phyloP scores from a whole-genome alignment of 2,329 filamentous ascomycete genomes.

The Cercospora citrullina region DNA sequence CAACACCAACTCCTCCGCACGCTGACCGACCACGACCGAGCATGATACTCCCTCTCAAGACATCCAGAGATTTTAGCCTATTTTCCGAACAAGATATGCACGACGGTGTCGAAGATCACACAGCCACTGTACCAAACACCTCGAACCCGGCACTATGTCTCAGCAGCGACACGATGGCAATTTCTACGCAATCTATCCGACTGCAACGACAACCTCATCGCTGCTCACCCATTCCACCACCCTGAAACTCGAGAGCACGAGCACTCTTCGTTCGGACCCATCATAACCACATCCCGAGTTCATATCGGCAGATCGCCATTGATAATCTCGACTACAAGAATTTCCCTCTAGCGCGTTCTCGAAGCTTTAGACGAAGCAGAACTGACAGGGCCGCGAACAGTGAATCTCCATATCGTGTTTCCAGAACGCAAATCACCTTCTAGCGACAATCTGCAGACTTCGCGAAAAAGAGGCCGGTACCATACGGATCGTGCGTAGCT shows the following conservation, averaged over 20 bases:
- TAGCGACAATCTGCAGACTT: neutral
- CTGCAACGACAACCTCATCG: neutral
- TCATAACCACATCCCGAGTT: neutral
- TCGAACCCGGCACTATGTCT: neutral
- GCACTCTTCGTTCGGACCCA: neutral
- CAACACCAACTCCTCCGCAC: neutral
- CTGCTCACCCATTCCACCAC: neutral
- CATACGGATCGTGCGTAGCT: neutral
- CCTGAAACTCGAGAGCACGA: neutral
- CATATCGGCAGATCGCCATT: constrained; percentile 4
- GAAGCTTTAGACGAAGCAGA: neutral
- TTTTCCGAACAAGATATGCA: neutral
- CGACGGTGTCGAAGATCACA: neutral
- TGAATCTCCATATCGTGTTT: neutral
- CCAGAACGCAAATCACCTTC: constrained; percentile 5
- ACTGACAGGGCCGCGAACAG: neutral
- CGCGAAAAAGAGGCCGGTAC: neutral
- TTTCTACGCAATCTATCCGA: neutral
- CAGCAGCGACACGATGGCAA: neutral
- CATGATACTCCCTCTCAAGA: neutral
- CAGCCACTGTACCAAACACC: neutral
- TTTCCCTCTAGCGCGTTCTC: neutral
- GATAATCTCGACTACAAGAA: neutral
- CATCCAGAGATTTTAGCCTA: neutral
- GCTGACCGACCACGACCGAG: neutral